phyloP scores from a whole-genome alignment of 1,284 basidiomycete genomes.

The Rhodotorula glutinis region DNA sequence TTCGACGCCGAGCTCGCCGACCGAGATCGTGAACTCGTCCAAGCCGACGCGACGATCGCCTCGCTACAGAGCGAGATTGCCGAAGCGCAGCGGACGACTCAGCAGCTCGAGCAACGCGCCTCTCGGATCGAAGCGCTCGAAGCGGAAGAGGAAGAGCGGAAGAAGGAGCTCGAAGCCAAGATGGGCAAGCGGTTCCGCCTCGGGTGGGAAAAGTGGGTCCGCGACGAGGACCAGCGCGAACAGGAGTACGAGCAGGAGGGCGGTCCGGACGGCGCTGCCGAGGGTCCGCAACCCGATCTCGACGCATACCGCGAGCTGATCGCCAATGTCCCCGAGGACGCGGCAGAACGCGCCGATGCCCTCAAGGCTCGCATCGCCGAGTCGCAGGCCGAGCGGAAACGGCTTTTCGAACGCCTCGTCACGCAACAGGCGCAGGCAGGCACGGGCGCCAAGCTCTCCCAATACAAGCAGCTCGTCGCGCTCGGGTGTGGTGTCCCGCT shows the following conservation, averaged over 20 bases:
- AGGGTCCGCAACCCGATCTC: constrained; percentile 32
- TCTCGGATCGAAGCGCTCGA: constrained; percentile 56
- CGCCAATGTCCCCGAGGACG: constrained; percentile 48
- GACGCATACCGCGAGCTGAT: constrained; percentile 48
- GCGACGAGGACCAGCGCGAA: constrained; percentile 75
- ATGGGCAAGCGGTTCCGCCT: constrained; percentile 74
- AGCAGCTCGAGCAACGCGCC: constrained; percentile 64
- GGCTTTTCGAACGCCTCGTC: constrained; percentile 69
- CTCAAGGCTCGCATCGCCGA: constrained; percentile 64
- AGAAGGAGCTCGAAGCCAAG: constrained; percentile 70
- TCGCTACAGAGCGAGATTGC: constrained; percentile 90
- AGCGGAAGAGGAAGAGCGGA: constrained; percentile 56
- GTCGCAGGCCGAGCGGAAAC: constrained; percentile 64
- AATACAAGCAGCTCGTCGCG: constrained; percentile 80
- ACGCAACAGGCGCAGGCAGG: constrained; percentile 81
- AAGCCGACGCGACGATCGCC: constrained; percentile 80
- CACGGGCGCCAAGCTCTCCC: constrained; percentile 77
- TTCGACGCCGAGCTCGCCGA: constrained; percentile 90
- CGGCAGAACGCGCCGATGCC: constrained; percentile 56
- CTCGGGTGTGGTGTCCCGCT: constrained; percentile 80
- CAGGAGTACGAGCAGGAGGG: constrained; percentile 49
- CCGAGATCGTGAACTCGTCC: constrained; percentile 86
- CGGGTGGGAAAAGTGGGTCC: constrained; percentile 91
- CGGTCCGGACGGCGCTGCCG: constrained; percentile 1
- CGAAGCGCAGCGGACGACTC: constrained; percentile 75